Evolutionary conservation across 2,329 filamentous ascomycete genomes (phyloP).

Genomic region (Hypoxylon sp.): DNA sequence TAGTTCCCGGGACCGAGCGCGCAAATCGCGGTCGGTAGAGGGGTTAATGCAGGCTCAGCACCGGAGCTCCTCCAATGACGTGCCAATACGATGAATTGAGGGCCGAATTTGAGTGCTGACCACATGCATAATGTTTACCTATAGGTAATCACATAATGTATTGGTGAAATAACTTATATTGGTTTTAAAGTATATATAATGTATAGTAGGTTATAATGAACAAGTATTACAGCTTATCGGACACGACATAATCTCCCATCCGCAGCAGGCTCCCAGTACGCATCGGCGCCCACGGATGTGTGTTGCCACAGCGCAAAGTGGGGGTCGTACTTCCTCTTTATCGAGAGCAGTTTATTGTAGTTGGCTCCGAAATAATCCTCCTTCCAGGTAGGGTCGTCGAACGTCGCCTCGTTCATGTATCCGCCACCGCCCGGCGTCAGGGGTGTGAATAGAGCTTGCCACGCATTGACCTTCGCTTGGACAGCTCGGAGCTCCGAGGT

Average conservation of each 20-base stretch:
- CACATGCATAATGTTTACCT: no score
- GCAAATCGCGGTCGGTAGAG: neutral
- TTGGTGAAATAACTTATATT: neutral
- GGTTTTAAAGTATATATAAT: neutral
- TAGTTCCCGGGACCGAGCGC: neutral
- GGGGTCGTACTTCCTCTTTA: slow-evolving; percentile 61
- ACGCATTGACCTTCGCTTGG: slow-evolving; percentile 8
- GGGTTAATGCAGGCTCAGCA: neutral
- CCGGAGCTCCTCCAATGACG: neutral
- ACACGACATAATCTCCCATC: slow-evolving; percentile 29
- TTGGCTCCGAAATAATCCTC: slow-evolving; percentile 54
- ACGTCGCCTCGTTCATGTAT: slow-evolving; percentile 61
- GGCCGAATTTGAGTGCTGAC: no score
- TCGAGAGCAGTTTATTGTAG: slow-evolving; percentile 50
- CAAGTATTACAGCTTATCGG: slow-evolving; percentile 1
- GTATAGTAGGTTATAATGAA: neutral
- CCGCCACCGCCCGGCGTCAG: slow-evolving; percentile 39
- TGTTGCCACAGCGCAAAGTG: slow-evolving; percentile 14
- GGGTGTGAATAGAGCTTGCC: slow-evolving; percentile 38
- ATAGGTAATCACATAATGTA: no score
- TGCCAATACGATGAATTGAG: neutral
- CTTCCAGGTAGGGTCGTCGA: slow-evolving; percentile 52
- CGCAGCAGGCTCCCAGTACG: slow-evolving; percentile 3
- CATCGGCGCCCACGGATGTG: slow-evolving; percentile 21
- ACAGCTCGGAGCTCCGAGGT: neutral